Conservation (phyloP, 139 green algal species). For the Coccomyxa sp. region DNA sequence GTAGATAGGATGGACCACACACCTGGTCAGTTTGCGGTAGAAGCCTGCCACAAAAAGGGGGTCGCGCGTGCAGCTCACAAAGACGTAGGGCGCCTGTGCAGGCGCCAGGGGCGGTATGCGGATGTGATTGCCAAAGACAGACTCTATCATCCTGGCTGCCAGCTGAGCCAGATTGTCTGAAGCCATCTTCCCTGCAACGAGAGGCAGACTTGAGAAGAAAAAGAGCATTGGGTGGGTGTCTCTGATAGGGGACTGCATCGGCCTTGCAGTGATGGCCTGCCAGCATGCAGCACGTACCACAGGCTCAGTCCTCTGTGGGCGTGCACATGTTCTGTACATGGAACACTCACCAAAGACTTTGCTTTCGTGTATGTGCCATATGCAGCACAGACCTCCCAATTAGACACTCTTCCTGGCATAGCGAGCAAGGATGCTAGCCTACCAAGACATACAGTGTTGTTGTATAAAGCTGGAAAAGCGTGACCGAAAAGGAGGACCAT, state of each 20-base stretch:
- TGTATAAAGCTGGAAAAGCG: too few relatives aligned
- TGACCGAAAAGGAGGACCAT: too few relatives aligned
- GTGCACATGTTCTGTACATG: too few relatives aligned
- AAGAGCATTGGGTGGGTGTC: too few relatives aligned
- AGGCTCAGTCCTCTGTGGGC: too few relatives aligned
- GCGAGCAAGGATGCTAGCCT: not conserved
- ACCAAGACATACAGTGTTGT: not conserved
- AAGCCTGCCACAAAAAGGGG: slow-evolving; percentile 24
- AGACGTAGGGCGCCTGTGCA: not conserved
- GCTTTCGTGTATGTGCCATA: not conserved
- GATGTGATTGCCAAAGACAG: not conserved
- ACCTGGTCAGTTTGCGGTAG: slow-evolving; percentile 29
- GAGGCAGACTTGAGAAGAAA: too few relatives aligned
- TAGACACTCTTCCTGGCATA: not conserved
- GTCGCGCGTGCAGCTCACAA: not conserved
- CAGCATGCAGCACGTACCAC: too few relatives aligned
- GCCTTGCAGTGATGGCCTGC: too few relatives aligned
- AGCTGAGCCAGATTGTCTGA: not conserved
- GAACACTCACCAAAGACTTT: too few relatives aligned
- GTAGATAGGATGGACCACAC: not conserved
- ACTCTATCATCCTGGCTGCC: not conserved
- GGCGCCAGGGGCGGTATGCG: not conserved
- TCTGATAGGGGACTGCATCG: too few relatives aligned
- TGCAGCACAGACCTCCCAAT: not conserved
- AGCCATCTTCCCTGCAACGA: not conserved